Conservation (phyloP, 1,139 yeast genomes). For the Blastobotrys elegans region DNA sequence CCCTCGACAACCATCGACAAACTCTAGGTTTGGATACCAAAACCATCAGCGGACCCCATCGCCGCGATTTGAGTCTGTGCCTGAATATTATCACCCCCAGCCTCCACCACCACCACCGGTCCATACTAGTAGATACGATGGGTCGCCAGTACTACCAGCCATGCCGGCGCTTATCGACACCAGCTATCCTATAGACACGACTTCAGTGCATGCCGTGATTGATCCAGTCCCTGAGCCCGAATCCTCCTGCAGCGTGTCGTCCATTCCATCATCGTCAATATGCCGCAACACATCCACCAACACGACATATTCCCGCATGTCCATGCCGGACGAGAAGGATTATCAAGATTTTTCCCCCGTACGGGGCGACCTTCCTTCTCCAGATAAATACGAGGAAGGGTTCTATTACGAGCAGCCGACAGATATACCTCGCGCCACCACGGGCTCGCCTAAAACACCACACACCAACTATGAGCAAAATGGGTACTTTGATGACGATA, state of each 20-base stretch:
- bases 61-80: not conserved
- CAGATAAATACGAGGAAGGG: constrained; percentile 5
- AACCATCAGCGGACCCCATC: not conserved
- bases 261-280: constrained; percentile 14
- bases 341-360: constrained; percentile 10
- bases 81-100: not conserved
- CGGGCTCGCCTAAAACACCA: constrained; percentile 1
- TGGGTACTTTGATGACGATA: constrained; percentile 12
- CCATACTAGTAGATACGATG: not conserved
- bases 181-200: constrained; percentile 11
- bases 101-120: not conserved
- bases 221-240: constrained; percentile 11
- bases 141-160: not conserved
- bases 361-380: constrained; percentile 2
- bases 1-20: constrained; percentile 9
- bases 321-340: constrained; percentile 15
- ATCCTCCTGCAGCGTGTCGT: constrained; percentile 8
- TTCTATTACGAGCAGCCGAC: constrained; percentile 5
- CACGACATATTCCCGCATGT: constrained; percentile 16
- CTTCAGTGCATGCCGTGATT: constrained; percentile 12
- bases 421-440: constrained; percentile 1
- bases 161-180: constrained; percentile 9
- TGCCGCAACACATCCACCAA: constrained; percentile 16
- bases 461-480: constrained; percentile 4
- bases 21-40: constrained; percentile 1